Evolutionary conservation across 208 protist genomes (phyloP).

Genomic region (Lotmaria passim): DNA sequence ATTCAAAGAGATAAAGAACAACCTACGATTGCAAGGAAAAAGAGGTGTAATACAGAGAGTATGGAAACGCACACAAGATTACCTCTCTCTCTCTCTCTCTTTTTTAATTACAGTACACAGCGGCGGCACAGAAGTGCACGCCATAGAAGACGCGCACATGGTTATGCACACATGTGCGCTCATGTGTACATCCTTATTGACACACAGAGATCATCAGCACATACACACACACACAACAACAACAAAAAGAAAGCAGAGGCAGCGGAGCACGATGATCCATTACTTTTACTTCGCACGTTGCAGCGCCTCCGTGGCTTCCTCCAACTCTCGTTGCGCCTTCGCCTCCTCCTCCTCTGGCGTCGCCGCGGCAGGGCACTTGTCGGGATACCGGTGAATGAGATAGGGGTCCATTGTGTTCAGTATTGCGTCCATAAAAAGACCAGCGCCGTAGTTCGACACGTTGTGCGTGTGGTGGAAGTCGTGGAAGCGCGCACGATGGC

Average conservation of each 20-base stretch:
- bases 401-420: slow-evolving; percentile 63
- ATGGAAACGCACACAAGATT: no score
- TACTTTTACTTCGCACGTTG: not conserved
- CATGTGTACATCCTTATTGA: no score
- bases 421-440: slow-evolving; percentile 53
- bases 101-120: no score
- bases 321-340: slow-evolving; percentile 14
- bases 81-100: no score
- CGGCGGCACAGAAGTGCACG: no score
- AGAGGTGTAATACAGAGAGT: no score
- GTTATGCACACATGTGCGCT: no score
- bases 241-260: not conserved
- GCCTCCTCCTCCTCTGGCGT: slow-evolving; percentile 18
- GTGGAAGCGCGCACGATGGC: slow-evolving; percentile 61
- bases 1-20: no score
- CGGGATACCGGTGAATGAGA: slow-evolving; percentile 33
- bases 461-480: slow-evolving; percentile 80
- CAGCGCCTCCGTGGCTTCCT: slow-evolving; percentile 8
- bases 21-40: no score
- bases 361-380: slow-evolving; percentile 16
- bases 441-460: slow-evolving; percentile 56
- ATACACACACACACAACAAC: slow-evolving; percentile 2
- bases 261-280: not conserved
- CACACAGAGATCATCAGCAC: not conserved
- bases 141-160: no score